Evolutionary conservation across 1,284 basidiomycete species (phyloP).

Genomic region (Chalciporus sp.): DNA sequence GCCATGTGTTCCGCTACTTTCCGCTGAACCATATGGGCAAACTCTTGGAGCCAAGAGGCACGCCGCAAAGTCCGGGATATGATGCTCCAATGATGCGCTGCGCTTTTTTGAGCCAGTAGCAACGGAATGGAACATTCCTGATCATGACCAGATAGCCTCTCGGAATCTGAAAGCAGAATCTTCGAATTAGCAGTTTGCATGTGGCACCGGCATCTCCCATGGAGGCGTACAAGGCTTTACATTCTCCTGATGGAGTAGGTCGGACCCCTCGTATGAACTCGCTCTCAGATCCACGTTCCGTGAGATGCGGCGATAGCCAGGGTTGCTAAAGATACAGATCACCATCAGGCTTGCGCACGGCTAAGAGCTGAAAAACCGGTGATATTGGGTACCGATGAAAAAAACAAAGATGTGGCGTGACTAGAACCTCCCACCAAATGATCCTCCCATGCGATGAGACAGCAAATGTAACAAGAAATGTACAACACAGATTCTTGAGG

Average conservation of each 20-base stretch:
- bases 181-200: conserved; percentile 7
- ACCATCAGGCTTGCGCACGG: not conserved
- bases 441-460: conserved; percentile 13
- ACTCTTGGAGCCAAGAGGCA: conserved; percentile 1
- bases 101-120: conserved; percentile 6
- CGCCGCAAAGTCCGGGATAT: conserved; percentile 33
- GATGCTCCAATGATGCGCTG: conserved; percentile 9
- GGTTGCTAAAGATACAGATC: conserved; percentile 7
- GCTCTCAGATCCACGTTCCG: conserved; percentile 26
- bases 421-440: conserved; percentile 14
- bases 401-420: conserved; percentile 3
- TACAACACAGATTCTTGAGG: conserved; percentile 15
- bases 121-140: conserved; percentile 13
- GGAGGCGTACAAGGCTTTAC: conserved; percentile 4
- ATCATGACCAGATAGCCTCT: conserved; percentile 14
- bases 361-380: conserved; percentile 1
- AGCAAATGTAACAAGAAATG: not conserved
- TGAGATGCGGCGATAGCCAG: conserved; percentile 25
- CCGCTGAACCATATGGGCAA: conserved; percentile 15
- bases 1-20: conserved; percentile 24
- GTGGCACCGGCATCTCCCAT: conserved; percentile 11
- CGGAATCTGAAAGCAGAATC: conserved; percentile 13
- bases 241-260: conserved; percentile 21
- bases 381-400: conserved; percentile 18
- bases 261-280: conserved; percentile 1